Evolutionary conservation across 805 yeast species (phyloP).

Genomic region (Nematodospora valgi): DNA sequence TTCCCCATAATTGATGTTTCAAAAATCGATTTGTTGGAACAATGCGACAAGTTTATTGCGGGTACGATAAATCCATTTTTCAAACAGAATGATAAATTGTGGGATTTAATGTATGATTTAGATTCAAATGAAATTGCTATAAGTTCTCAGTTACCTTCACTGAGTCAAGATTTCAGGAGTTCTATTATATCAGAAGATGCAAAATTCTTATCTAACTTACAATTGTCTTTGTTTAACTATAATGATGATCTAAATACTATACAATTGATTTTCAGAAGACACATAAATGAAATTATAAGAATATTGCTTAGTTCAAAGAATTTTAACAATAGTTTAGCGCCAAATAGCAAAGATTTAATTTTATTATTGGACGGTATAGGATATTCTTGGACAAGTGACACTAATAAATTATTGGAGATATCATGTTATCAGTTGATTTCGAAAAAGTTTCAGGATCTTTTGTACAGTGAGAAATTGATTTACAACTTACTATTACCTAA

Average conservation of each 20-base stretch:
- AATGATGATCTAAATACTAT: conserved; percentile 46
- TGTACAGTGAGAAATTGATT: conserved; percentile 26
- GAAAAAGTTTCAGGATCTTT: conserved; percentile 30
- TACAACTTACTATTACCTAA: conserved; percentile 35
- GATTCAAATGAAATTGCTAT: conserved; percentile 46
- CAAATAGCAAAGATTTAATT: conserved; percentile 15
- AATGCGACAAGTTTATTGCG: conserved; percentile 44
- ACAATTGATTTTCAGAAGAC: conserved; percentile 41
- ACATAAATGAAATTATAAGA: conserved; percentile 40
- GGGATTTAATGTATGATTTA: conserved; percentile 63
- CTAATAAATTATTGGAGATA: conserved; percentile 37
- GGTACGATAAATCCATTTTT: conserved; percentile 71
- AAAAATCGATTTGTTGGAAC: conserved; percentile 46
- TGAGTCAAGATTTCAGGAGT: conserved; percentile 18
- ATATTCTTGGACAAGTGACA: conserved; percentile 41
- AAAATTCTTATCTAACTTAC: conserved; percentile 39
- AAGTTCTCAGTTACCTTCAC: conserved; percentile 16
- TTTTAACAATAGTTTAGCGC: conserved; percentile 20
- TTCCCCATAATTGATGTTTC: conserved; percentile 65
- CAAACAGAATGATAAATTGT: conserved; percentile 48
- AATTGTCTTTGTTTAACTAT: conserved; percentile 39
- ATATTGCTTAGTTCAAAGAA: conserved; percentile 37
- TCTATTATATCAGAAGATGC: conserved; percentile 46
- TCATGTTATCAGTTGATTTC: conserved; percentile 39
- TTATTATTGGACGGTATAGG: conserved; percentile 41